Percentiles rank a stretch among this genome's conserved stretches.
phyloP scores from a whole-genome alignment of 257 asterid species.

The Jacaranda mimosifolia region DNA sequence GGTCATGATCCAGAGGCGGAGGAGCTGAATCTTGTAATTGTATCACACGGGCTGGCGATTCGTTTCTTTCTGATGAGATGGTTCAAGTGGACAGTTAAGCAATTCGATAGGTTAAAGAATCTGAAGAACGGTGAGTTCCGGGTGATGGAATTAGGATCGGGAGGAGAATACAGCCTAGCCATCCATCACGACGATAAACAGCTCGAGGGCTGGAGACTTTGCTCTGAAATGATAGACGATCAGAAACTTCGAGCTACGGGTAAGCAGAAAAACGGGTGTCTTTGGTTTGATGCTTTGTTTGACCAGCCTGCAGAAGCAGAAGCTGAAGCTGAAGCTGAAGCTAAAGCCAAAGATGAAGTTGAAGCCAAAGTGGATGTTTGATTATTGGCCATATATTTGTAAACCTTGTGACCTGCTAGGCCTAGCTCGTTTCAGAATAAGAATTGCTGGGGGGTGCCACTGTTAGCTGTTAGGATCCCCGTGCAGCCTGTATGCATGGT shows the following conservation, averaged over 20 bases:
- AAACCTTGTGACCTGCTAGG: no score
- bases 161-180: conserved; percentile 44
- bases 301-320: not conserved
- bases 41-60: conserved; percentile 51
- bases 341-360: not conserved
- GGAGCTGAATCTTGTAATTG: conserved; percentile 46
- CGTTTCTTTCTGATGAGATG: conserved; percentile 44
- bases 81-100: conserved; percentile 50
- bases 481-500: no score
- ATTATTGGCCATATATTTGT: not conserved
- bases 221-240: conserved; percentile 33
- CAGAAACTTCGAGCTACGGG: conserved; percentile 27
- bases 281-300: conserved; percentile 42
- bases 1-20: conserved; percentile 24
- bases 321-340: not conserved
- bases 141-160: conserved; percentile 41
- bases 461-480: not conserved
- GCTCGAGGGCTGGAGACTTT: conserved; percentile 36
- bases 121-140: conserved; percentile 38
- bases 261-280: conserved; percentile 1
- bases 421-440: no score
- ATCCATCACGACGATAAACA: conserved; percentile 30
- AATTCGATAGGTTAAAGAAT: conserved; percentile 42
- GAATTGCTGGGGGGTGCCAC: no score
- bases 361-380: not conserved